Base-by-base conservation (phyloP, 192 early-diverging fungal genomes). In the Geranomyces michiganensis region DNA sequence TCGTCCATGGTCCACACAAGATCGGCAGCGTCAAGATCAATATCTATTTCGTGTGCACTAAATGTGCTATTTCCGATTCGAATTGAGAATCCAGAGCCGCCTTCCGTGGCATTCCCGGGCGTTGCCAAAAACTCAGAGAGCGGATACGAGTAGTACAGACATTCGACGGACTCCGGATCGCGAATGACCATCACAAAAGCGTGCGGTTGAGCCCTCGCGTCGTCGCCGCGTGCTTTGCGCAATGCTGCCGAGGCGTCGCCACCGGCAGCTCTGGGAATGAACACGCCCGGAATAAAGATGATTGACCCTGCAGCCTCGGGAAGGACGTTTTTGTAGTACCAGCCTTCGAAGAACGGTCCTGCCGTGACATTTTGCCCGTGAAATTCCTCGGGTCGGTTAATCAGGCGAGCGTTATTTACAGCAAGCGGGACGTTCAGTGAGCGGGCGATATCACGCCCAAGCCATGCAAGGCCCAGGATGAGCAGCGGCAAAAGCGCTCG, bases 291-390 rank as follows among this genome's bases (percentile, higher is more conserved):
- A 64, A 64, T 64, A 41, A 64, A 64, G 36, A 64, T 45, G 8
- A 64, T 41, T 14, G 62, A 64, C 6, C 62, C 62, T 4, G 32
- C 62, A 6, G 3, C 44, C 41, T 64, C 22, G 41, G 62, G 62
- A 41, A 64, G 43, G 33, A 64, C 62, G 8, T 3, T 64, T 21
- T 64, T 64, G 22, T 64, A 64, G 29, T 64, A 64, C 41, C 44
- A 64, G 15, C 62, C 62, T 21, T 64, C 62, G 21, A 64, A 64
- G 36, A 64, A 64, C n/a, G 62, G 62, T 64, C 62, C 62, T 8
- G 21, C 26, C 27, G 27, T 60, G 2, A 64, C 62, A 14, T 45
- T 45, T 4, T 41, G n/a, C 13, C 62, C 62, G 36, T 64, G 62
- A 44, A 26, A 64, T 21, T 64, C n/a, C 17, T 41, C 62, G 3